Conservation (phyloP, 2,329 filamentous ascomycete genomes). For the Aspergillus oerlinghausenensis region DNA sequence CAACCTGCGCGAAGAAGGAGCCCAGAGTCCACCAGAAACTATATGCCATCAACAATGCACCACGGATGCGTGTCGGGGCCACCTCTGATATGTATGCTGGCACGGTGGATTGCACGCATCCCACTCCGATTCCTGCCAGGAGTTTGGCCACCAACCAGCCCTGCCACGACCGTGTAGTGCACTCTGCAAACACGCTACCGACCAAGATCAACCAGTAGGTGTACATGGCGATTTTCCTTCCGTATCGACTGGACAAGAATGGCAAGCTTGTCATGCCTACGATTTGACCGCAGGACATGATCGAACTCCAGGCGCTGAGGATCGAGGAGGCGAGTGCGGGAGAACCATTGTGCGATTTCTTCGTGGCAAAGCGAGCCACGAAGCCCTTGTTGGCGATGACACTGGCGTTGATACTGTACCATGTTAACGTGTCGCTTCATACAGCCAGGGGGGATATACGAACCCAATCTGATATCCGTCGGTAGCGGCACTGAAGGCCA, state of each 20-base stretch:
- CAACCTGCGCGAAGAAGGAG: slow-evolving; percentile 7
- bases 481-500: slow-evolving; percentile 9
- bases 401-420: slow-evolving; percentile 5
- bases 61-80: slow-evolving; percentile 5
- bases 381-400: slow-evolving; percentile 11
- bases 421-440: background rate
- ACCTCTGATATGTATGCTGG: slow-evolving; percentile 8
- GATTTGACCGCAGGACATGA: slow-evolving; percentile 9
- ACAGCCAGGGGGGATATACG: background rate
- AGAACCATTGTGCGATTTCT: background rate
- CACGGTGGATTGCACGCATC: slow-evolving; percentile 3
- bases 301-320: slow-evolving; percentile 8
- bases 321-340: slow-evolving; percentile 8
- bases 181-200: slow-evolving; percentile 4
- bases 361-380: slow-evolving; percentile 6
- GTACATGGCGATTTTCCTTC: slow-evolving; percentile 5
- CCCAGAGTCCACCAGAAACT: slow-evolving; percentile 11
- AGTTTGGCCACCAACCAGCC: slow-evolving; percentile 6
- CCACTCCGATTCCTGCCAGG: slow-evolving; percentile 4
- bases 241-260: slow-evolving; percentile 9
- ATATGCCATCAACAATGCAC: slow-evolving; percentile 7
- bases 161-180: background rate
- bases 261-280: slow-evolving; percentile 8
- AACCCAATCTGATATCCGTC: slow-evolving; percentile 11
- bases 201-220: slow-evolving; percentile 6